Evolutionary conservation across 2,329 filamentous ascomycete genomes (phyloP), one percentile per base, ranked within the genome.

Genomic region (Orbilia quercus): DNA sequence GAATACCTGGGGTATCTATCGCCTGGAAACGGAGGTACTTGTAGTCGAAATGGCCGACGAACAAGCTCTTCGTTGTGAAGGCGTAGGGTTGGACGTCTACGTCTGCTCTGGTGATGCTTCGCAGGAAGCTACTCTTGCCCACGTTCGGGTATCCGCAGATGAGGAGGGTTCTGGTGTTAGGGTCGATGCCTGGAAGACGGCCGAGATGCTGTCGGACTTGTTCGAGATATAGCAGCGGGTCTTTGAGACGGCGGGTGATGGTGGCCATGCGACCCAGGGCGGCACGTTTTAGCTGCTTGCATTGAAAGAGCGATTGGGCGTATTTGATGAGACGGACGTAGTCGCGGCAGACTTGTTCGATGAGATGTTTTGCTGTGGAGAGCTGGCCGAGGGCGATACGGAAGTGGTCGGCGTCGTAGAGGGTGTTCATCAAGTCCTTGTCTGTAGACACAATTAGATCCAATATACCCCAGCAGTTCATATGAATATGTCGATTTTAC

Each of bases 91-190:
- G 93, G 34, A 97, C 91, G 80, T 97, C 94, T 65, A 97, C 94
- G 83, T 99, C 95, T 76, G 95, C 95, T 77, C 93, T 87, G 54
- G 92, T 96, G 79, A 98, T 90, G 80, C 90, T 95, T 82, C 90
- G 90, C 80, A 99, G 83, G 84, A 99, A 99, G 77, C 91, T 96
- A 64, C 91, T 96, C 84, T 99, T 99, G 82, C 95, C 93, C 75
- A 96, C 92, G 79, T 99, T 99, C 78, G 95, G 95, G 81, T 98
- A 98, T 60, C 95, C 95, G 82, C 94, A 96, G 78, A 99, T 97
- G 76, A 99, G 86, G 47, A 99, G 88, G 0, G 95, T 99, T 78
- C 95, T 87, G 40, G 95, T 99, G 80, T 96, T 99, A 67, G 95
- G 95, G 81, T 99, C 96, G 81, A 99, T 99, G n/a, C 93, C 89